Evolutionary conservation across 352 stramenopile species (phyloP), one percentile per base, ranked within the genome.

Genomic region (Phytophthora pisi): DNA sequence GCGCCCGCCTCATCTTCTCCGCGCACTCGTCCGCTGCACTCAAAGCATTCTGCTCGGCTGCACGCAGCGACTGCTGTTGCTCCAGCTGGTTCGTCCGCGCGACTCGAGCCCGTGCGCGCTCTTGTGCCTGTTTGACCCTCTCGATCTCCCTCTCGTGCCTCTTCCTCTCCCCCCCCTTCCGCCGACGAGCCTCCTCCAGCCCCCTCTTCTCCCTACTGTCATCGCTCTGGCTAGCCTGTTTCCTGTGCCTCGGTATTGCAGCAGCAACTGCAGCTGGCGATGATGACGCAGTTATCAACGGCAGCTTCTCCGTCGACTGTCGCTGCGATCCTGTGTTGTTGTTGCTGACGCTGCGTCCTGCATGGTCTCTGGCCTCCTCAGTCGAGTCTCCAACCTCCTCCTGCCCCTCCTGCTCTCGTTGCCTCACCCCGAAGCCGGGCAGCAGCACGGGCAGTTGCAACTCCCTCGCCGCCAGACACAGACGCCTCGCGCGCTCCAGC

Each of bases 91-190:
- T 87, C 1, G 69, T 71, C 16, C 79, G 75, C 0, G 68, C 64
- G 15, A 91, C 60, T 18, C 85, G 63, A 0, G 82, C 82, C 5
- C 74, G 72, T 15, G 82, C 83, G 15, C 83, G 78, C 49, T 91
- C 81, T 51, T 88, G 82, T 1, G 82, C 82, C 8, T 91, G 83
- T 0, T 79, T 78, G 26, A 89, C 75, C 49, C 73, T 82, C 53
- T 87, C 72, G 1, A 59, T 26, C 18, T 79, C 72, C 1, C 66
- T 59, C 47, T 81, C 53, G 2, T 52, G 42, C 13, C 24, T 62
- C 38, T 66, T 79, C 16, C 62, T 71, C 60, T 78, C 71, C 23
- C 80, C 70, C 2, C 70, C 75, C 30, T 34, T 34, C 51, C 47
- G 47, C n/a, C 54, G 26, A 13, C n/a, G 34, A 28, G 38, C 7